Evolutionary conservation across 495 filamentous ascomycete species (phyloP).

Genomic region (Aspergillus cavernicola): DNA sequence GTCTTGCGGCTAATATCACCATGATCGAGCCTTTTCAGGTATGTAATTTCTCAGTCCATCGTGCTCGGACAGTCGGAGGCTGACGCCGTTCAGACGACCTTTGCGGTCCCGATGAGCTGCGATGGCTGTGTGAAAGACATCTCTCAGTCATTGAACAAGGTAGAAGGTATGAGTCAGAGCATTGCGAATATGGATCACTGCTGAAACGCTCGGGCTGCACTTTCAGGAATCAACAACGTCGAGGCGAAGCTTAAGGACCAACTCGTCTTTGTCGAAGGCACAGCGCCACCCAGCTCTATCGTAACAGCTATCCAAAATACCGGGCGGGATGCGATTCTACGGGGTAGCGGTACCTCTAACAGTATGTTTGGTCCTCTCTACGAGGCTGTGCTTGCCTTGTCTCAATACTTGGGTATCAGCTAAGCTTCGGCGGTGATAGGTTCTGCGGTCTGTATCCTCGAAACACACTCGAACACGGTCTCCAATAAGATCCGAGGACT

Average conservation of each 20-base stretch:
- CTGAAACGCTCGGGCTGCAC: background rate
- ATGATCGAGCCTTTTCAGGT: constrained; percentile 62
- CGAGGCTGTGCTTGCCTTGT: background rate
- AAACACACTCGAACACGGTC: constrained; percentile 67
- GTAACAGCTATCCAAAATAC: constrained; percentile 84
- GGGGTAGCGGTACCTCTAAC: constrained; percentile 80
- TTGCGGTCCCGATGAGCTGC: constrained; percentile 92
- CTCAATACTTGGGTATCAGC: background rate
- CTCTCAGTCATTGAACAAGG: constrained; percentile 65
- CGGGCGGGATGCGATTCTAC: constrained; percentile 88
- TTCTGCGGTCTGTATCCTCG: constrained; percentile 93
- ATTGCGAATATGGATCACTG: background rate
- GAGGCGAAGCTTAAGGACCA: constrained; percentile 47
- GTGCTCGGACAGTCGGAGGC: background rate
- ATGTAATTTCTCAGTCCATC: constrained; percentile 8
- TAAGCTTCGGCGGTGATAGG: constrained; percentile 39
- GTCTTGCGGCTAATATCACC: constrained; percentile 13
- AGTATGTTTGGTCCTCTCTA: constrained; percentile 50
- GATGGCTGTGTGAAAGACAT: constrained; percentile 82
- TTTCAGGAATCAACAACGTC: constrained; percentile 44
- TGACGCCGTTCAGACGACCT: constrained; percentile 63
- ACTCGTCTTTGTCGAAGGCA: constrained; percentile 45
- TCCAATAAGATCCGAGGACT: constrained; percentile 69
- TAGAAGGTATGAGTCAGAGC: constrained; percentile 54
- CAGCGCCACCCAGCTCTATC: constrained; percentile 81